Base-by-base conservation (phyloP, 2,329 filamentous ascomycete species). In the Blastomyces silverae region DNA sequence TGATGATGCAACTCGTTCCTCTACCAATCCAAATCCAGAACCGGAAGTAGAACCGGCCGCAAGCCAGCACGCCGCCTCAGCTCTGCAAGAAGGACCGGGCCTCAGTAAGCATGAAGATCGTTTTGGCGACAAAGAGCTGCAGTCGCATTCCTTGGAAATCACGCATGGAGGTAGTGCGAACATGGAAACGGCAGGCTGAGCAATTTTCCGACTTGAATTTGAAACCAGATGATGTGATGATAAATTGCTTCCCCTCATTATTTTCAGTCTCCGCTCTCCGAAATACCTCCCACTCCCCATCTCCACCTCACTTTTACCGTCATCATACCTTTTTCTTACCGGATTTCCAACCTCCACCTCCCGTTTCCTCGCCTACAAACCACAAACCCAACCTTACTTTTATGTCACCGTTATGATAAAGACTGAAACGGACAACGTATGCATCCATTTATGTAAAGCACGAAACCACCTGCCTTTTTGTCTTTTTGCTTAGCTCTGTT, bases 121-220 rank as follows among this genome's bases (percentile, higher is more conserved):
- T 55, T 62, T 72, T 3, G 68, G 68, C 37, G 72, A 75, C 0
- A 77, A 78, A 60, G 76, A 78, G 66, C 67, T 77, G 3, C 74
- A 77, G 59, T 71, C 73, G 25, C 73, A 73, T 17, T 77, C 76
- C 6, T 71, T 76, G 20, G 75, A 77, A 53, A 44, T 56, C 10
- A 25, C 44, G 25, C 50, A 34, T 20, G 52, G 7, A 15, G 22
- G 31, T n/a, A n/a, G 17, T 31, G 17, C 25, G 48, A 31, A 55
- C 34, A 15, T 62, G 25, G 61, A 62, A 22, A 44, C 61, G 2
- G n/a, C 48, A 11, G 34, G 61, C 15, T 62, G 17, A 50, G 6
- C 15, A 31, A 8, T 53, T 17, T 17, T 31, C 13, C 6, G 11
- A 53, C 25, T 17, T 31, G 7, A 28, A 3, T 15, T 2, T 13